Conservation (phyloP, 345 rosid genomes). For the Aegle marmelos region DNA sequence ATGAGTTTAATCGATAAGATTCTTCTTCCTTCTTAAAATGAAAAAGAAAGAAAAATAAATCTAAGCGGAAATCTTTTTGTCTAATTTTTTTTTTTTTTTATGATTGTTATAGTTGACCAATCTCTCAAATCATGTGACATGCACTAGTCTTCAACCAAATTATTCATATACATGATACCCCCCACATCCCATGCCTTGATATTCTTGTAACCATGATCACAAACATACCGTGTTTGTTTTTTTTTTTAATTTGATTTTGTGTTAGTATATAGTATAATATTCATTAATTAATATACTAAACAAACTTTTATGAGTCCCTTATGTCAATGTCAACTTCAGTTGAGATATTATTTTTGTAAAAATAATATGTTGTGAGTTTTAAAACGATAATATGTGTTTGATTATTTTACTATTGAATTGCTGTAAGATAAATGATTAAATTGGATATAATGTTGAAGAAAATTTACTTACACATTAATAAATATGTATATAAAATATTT, state of each 20-base stretch:
- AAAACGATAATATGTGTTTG: too few species aligned
- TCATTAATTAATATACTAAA: background rate
- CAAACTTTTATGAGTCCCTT: background rate
- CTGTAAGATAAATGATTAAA: too few species aligned
- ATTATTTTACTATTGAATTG: too few species aligned
- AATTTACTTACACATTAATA: too few species aligned
- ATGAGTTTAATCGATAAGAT: background rate
- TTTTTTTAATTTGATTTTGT: constrained; percentile 1
- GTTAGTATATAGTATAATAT: constrained; percentile 3
- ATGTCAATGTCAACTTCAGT: background rate
- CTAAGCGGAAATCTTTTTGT: background rate
- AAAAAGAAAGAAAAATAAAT: background rate
- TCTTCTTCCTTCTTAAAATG: background rate
- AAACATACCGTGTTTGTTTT: constrained; percentile 23
- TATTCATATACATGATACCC: constrained; percentile 17
- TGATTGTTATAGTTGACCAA: constrained; percentile 22
- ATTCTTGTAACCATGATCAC: constrained; percentile 11
- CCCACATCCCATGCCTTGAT: constrained; percentile 23
- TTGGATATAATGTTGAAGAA: too few species aligned
- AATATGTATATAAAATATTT: too few species aligned
- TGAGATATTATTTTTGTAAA: background rate
- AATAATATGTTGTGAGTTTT: too few species aligned
- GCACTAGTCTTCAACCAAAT: constrained; percentile 25
- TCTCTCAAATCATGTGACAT: constrained; percentile 41
- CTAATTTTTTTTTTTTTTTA: background rate